A percentile compares a stretch with the other conserved stretches of the same genome.
These are phyloP conservation scores for Collybia sp. DNA, from an alignment of 768 basidiomycete genomes.

Conservation along the genomic window DNA sequence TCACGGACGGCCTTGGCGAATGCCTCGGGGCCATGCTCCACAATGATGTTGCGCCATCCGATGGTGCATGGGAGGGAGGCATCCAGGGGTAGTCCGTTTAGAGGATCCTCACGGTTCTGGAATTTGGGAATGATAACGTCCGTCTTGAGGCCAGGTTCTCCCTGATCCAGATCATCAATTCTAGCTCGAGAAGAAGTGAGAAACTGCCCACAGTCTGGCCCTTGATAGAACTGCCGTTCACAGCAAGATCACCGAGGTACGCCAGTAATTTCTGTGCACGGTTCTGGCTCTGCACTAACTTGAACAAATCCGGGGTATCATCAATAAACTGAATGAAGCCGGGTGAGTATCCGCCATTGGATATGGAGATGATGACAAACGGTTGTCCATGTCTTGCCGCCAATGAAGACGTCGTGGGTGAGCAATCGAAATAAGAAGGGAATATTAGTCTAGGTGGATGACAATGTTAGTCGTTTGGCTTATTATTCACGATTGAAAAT, in stretches of 20 bases:
- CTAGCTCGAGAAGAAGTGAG: background rate
- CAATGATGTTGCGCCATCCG: slow-evolving; percentile 99
- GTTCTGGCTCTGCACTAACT: slow-evolving; percentile 95
- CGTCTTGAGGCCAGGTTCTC: slow-evolving; percentile 90
- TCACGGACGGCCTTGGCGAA: slow-evolving; percentile 97
- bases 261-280: slow-evolving; percentile 96
- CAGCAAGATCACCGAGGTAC: slow-evolving; percentile 95
- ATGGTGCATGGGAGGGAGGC: slow-evolving; percentile 75
- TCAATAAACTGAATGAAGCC: slow-evolving; percentile 81
- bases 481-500: too few relatives aligned
- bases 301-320: slow-evolving; percentile 99
- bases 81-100: slow-evolving; percentile 68
- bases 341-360: slow-evolving; percentile 1
- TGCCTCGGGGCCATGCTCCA: slow-evolving; percentile 95
- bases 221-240: slow-evolving; percentile 97
- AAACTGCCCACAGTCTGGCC: slow-evolving; percentile 62
- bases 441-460: slow-evolving; percentile 78
- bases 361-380: slow-evolving; percentile 6
- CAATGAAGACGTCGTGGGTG: slow-evolving; percentile 94
- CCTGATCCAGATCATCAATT: slow-evolving; percentile 29
- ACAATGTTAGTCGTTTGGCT: background rate
- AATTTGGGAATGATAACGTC: slow-evolving; percentile 84
- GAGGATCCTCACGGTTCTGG: slow-evolving; percentile 70
- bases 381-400: slow-evolving; percentile 98
- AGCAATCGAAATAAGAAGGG: slow-evolving; percentile 98